Evolutionary conservation across 2,329 filamentous ascomycete species (phyloP), one percentile per base, ranked within the genome.

Genomic region (Penicillium sumatraense): DNA sequence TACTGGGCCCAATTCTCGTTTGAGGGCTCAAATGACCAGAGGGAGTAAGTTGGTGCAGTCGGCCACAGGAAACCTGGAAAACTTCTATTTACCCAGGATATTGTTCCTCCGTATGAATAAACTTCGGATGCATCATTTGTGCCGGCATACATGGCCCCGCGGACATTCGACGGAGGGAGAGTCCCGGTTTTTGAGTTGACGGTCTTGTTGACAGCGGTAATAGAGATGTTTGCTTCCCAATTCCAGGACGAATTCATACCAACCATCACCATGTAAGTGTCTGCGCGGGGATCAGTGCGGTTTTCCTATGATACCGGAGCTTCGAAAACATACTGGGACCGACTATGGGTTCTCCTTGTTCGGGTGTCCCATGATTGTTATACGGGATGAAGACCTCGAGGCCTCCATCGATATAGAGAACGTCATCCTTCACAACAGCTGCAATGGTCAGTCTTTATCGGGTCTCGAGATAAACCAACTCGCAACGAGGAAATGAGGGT

Each of bases 91-190:
- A 53, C 56, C 5, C 57, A 61, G 10, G 65, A 68, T 2, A 62
- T 66, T 3, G 70, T 71, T 13, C 72, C 72, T 4, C 70, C 71
- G 49, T 68, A 73, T 9, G 69, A 65, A 35, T 69, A 72, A 13
- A 74, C 57, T 14, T 60, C 66, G 10, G 51, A 41, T 20, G 67
- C 62, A 10, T 57, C 53, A 3, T 60, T 24, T 8, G 57, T 24
- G 18, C 69, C 69, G 7, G 63, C 58, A 38, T 60, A 72, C 16
- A 74, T 45, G 3, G 67, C 66, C 3, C 70, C 72, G 8, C 65
- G 61, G n/a, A 68, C 46, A 13, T 69, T 51, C 9, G 66, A 33
- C 2, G 69, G 69, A 0, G 68, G 66, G 18, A 49, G 35, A 13
- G 61, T 61, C 8, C 61, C 66, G n/a, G 63, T 65, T 4, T 45